These are phyloP conservation scores for Rutstroemia sydowiana DNA, from an alignment of 2,329 filamentous ascomycete genomes.

Conservation along the genomic window DNA sequence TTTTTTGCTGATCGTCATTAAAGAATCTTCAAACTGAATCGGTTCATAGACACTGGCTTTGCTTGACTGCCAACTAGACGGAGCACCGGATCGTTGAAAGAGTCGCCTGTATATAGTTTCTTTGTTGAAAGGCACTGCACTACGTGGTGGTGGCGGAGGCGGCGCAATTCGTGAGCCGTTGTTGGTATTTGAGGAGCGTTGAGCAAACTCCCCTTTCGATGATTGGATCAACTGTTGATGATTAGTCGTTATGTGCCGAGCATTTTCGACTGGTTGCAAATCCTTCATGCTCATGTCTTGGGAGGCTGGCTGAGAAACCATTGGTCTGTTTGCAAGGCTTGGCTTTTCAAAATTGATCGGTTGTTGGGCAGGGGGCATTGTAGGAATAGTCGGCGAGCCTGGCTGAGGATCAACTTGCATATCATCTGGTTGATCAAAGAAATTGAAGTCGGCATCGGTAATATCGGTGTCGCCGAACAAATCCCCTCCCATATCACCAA, in stretches of 20 bases:
- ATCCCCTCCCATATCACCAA: conserved; percentile 61
- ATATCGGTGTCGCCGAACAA: conserved; percentile 58
- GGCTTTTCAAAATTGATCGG: conserved; percentile 3
- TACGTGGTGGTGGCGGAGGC: neutral
- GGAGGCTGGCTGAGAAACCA: neutral
- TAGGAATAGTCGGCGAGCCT: neutral
- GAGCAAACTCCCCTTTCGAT: neutral
- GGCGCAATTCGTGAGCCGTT: neutral
- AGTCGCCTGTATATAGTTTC: conserved; percentile 26
- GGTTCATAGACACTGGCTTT: conserved; percentile 25
- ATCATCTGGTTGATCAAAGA: conserved; percentile 60
- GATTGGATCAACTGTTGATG: neutral
- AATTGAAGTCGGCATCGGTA: conserved; percentile 79
- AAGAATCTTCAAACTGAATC: conserved; percentile 26
- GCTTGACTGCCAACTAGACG: conserved; percentile 7
- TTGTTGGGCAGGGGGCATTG: neutral
- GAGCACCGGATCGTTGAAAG: conserved; percentile 1
- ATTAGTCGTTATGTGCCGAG: too few relatives aligned
- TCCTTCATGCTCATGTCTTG: conserved; percentile 5
- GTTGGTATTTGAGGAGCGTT: neutral
- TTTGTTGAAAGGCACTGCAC: conserved; percentile 22
- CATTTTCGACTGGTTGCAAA: neutral
- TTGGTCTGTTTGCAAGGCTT: neutral
- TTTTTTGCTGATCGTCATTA: conserved; percentile 27
- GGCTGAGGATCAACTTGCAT: conserved; percentile 15